A percentile compares a stretch with the other conserved stretches of the same genome.
Evolutionary conservation across 148 eudicot species (phyloP).

Genomic region (Fagopyrum homotropicum): DNA sequence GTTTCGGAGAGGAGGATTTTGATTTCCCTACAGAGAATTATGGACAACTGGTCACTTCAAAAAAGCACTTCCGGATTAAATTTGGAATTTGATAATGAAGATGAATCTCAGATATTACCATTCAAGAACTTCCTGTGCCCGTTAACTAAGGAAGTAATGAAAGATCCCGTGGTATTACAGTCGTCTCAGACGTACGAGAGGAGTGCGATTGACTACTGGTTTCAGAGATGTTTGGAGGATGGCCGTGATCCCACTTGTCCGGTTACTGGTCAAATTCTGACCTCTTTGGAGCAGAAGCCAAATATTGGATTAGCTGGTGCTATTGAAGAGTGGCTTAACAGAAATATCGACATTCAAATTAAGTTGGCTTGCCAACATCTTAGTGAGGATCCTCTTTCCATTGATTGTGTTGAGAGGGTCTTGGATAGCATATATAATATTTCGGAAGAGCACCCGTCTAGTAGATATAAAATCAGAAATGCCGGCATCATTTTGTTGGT

Average conservation of each 20-base stretch:
- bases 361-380: constrained; percentile 44
- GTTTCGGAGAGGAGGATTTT: constrained; percentile 55
- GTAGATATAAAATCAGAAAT: constrained; percentile 52
- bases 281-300: constrained; percentile 50
- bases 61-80: constrained; percentile 30
- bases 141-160: constrained; percentile 66
- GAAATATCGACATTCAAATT: constrained; percentile 54
- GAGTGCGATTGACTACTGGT: constrained; percentile 63
- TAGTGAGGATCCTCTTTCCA: constrained; percentile 29
- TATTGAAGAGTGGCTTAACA: constrained; percentile 66
- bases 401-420: constrained; percentile 34
- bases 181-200: constrained; percentile 62
- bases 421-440: constrained; percentile 41
- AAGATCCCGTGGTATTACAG: constrained; percentile 66
- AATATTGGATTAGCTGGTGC: constrained; percentile 72
- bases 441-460: constrained; percentile 47
- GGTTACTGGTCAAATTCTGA: constrained; percentile 57
- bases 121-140: constrained; percentile 68
- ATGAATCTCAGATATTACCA: constrained; percentile 46
- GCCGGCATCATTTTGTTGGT: constrained; percentile 40
- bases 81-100: constrained; percentile 40
- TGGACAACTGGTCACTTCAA: constrained; percentile 38
- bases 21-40: constrained; percentile 45
- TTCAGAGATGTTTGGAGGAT: constrained; percentile 56
- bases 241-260: constrained; percentile 74